Base-by-base conservation (phyloP, 1,284 basidiomycete species). In the Microstroma glucosiphilum region DNA sequence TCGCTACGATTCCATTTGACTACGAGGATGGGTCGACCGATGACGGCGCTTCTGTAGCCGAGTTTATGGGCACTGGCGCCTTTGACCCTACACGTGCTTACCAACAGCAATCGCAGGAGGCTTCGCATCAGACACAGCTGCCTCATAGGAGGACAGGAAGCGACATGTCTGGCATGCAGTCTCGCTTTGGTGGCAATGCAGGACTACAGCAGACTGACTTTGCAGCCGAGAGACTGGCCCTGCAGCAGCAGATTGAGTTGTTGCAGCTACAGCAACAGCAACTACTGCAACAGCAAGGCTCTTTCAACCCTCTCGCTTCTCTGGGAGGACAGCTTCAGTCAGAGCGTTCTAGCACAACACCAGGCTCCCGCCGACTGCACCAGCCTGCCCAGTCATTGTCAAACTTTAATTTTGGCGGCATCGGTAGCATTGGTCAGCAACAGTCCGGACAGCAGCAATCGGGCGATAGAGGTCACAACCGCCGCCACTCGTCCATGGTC, bases 401-500 rank as follows among this genome's bases (percentile, higher is more conserved):
- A 59, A 82, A 75, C 55, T 73, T 74, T 21, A 54, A 54, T 21
- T 15, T 59, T 64, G 57, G 41, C 42, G 26, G 54, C 25, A 40
- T 41, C 42, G 43, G 37, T 43, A 42, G 30, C 61, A 59, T 11
- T 48, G 46, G 53, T 12, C 62, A 57, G 41, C 26, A 19, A 23
- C 17, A 15, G 26, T 6, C 17, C 21, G 26, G 13, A 2, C 13
- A 25, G 17, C 51, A 54, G 13, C 51, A 26, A 21, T 21, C 51
- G 13, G 21, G 21, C 13, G 8, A 56, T 25, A 86, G 88, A 67
- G 90, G 90, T 30, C 94, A 98, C 78, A 89, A 89, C 56, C 86
- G 94, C 61, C 85, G 94, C 67, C 93, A 96, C 81, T 94, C 91
- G 71, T 90, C 96, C 68, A 96, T 94, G 72, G 90, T 94, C 48